Evolutionary conservation across 495 filamentous ascomycete species (phyloP).

Genomic region (Rhizodiscina lignyota): DNA sequence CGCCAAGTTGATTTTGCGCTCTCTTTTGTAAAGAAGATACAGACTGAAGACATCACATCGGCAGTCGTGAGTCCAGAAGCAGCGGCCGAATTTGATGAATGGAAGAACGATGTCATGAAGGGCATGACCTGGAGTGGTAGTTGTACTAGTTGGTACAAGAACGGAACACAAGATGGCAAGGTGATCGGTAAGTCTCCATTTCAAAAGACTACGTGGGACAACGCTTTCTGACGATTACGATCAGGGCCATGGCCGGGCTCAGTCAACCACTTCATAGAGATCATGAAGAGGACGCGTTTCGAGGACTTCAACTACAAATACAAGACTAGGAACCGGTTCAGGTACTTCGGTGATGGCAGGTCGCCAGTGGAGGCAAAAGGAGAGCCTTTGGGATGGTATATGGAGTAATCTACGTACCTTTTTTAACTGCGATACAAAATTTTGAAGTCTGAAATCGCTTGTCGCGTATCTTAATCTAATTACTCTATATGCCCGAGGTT

Average conservation of each 20-base stretch:
- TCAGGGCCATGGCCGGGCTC: constrained; percentile 22
- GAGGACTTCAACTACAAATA: constrained; percentile 35
- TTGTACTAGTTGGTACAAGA: constrained; percentile 39
- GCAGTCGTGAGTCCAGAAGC: constrained; percentile 23
- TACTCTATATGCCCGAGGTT: no score
- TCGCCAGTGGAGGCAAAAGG: no score
- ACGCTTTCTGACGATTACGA: no score
- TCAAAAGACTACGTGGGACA: no score
- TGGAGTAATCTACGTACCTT: no score
- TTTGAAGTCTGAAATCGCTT: no score
- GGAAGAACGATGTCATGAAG: constrained; percentile 31
- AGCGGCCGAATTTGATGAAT: constrained; percentile 26
- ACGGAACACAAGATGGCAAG: constrained; percentile 12
- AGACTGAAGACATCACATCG: constrained; percentile 16
- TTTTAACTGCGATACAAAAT: no score
- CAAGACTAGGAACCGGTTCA: no score
- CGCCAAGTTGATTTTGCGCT: constrained; percentile 34
- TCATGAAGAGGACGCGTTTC: constrained; percentile 25
- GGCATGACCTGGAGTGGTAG: constrained; percentile 28
- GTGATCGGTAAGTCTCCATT: no score
- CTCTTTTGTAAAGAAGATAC: constrained; percentile 26
- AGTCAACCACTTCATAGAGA: constrained; percentile 30
- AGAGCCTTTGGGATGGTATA: no score
- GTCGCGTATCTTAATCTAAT: no score
- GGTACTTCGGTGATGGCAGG: no score